These are phyloP conservation scores for Ustanciosporium gigantosporum DNA, from an alignment of 1,284 basidiomycete genomes.

Conservation along the genomic window DNA sequence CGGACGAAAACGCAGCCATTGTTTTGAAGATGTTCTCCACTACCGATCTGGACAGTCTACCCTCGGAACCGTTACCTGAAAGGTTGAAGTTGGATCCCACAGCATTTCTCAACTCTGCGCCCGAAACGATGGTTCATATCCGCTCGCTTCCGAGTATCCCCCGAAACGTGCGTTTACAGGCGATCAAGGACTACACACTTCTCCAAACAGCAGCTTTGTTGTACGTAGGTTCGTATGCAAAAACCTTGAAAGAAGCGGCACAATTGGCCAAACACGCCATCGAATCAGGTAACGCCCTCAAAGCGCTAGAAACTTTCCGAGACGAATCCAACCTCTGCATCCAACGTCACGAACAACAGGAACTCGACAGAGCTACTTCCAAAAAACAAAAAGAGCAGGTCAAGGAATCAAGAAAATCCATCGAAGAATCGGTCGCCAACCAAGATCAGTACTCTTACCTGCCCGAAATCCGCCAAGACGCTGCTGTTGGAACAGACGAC, in stretches of 20 bases:
- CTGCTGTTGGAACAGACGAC: slow-evolving; percentile 39
- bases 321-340: slow-evolving; percentile 27
- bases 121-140: slow-evolving; percentile 20
- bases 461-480: slow-evolving; percentile 39
- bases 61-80: slow-evolving; percentile 2
- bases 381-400: slow-evolving; percentile 6
- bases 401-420: slow-evolving; percentile 21
- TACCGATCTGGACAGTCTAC: slow-evolving; percentile 1
- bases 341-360: slow-evolving; percentile 8
- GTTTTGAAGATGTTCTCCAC: slow-evolving; percentile 45
- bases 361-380: slow-evolving; percentile 2
- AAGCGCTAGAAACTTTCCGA: slow-evolving; percentile 36
- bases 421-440: slow-evolving; percentile 19
- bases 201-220: slow-evolving; percentile 55
- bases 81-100: slow-evolving; percentile 16
- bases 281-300: slow-evolving; percentile 30
- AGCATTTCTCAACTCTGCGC: slow-evolving; percentile 10
- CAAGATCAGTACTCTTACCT: slow-evolving; percentile 45
- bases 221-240: slow-evolving; percentile 47
- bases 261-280: slow-evolving; percentile 27
- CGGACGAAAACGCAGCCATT: slow-evolving; percentile 54
- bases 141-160: slow-evolving; percentile 42
- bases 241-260: slow-evolving; percentile 7
- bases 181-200: slow-evolving; percentile 54
- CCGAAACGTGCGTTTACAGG: slow-evolving; percentile 31